Evolutionary conservation across 2,329 filamentous ascomycete genomes (phyloP).

Genomic region (Talaromyces sp.): DNA sequence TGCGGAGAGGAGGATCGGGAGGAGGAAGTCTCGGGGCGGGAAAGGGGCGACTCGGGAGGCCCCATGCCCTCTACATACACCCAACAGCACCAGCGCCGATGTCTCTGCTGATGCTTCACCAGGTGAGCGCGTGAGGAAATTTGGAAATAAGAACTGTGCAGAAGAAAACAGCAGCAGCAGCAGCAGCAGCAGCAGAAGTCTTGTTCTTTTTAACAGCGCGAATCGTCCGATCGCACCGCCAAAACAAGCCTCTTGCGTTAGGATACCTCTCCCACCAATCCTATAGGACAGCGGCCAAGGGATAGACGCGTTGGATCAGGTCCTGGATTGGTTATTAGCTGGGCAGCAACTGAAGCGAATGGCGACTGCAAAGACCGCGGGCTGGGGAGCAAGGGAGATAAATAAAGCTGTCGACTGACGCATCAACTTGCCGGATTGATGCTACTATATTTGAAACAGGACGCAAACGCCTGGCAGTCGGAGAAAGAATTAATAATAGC

Average conservation of each 20-base stretch:
- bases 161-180: neutral
- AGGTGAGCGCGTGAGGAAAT: too few species aligned
- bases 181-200: neutral
- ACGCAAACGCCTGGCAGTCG: neutral
- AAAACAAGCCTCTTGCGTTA: neutral
- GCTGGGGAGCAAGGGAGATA: neutral
- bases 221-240: neutral
- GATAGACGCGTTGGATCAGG: neutral
- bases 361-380: neutral
- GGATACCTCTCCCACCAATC: neutral
- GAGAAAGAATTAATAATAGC: neutral
- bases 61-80: conserved; percentile 6
- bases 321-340: neutral
- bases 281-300: neutral
- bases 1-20: conserved; percentile 1
- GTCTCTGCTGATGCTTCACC: too few species aligned
- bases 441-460: neutral
- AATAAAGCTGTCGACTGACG: neutral
- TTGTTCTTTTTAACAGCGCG: neutral
- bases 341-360: neutral
- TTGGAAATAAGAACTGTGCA: neutral
- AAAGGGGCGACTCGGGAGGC: neutral
- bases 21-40: neutral
- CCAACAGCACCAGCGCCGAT: neutral
- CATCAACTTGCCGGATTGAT: neutral